Conservation (phyloP, 345 rosid species). For the Eucalyptus curtisii region DNA sequence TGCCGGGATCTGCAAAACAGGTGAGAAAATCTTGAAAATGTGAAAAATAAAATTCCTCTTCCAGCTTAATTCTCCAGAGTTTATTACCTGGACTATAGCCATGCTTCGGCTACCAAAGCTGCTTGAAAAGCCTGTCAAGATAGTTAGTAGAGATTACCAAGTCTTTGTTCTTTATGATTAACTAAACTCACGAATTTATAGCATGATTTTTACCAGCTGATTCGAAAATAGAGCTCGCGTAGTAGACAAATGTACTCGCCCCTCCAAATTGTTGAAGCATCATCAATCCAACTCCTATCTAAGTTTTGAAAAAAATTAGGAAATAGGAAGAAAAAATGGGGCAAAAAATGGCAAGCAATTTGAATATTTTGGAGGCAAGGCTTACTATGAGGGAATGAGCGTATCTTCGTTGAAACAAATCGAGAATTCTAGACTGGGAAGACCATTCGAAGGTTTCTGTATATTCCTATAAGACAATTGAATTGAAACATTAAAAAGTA, state of each 20-base stretch:
- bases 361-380: background rate
- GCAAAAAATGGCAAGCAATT: background rate
- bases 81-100: background rate
- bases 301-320: background rate
- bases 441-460: conserved; percentile 6
- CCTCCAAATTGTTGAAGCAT: conserved; percentile 32
- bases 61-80: background rate
- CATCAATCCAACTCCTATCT: conserved; percentile 53
- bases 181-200: background rate
- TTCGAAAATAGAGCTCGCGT: conserved; percentile 35
- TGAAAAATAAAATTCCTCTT: background rate
- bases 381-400: conserved; percentile 23
- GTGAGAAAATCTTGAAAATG: background rate
- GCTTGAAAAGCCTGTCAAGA: background rate
- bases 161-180: background rate
- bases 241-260: conserved; percentile 17
- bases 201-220: conserved; percentile 17
- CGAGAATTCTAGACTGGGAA: conserved; percentile 6
- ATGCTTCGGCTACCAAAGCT: background rate
- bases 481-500: background rate
- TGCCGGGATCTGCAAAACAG: conserved; percentile 3
- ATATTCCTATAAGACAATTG: conserved; percentile 7
- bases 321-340: background rate
- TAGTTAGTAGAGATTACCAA: background rate
- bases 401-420: conserved; percentile 25